A percentile compares a stretch with the other conserved stretches of the same genome.
These are phyloP conservation scores for Talaromyces verruculosus DNA, from an alignment of 2,329 filamentous ascomycete species.

Conservation along the genomic window DNA sequence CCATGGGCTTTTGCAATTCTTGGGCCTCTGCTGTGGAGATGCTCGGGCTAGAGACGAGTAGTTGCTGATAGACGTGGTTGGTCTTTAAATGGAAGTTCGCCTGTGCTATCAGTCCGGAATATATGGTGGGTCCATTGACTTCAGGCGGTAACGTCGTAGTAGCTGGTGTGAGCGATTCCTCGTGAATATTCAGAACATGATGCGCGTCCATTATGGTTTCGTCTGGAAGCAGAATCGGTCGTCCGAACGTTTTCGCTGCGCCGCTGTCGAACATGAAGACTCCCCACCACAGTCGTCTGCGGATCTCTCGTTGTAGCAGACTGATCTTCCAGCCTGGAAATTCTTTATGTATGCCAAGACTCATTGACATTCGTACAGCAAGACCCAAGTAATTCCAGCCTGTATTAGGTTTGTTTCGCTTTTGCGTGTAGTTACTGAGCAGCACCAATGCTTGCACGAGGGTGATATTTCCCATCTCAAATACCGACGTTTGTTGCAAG, in stretches of 20 bases:
- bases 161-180: constrained; percentile 40
- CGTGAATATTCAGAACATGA: constrained; percentile 47
- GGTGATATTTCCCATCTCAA: constrained; percentile 52
- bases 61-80: constrained; percentile 47
- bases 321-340: constrained; percentile 50
- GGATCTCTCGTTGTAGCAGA: constrained; percentile 44
- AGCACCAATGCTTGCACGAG: constrained; percentile 51
- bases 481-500: constrained; percentile 46
- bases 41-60: constrained; percentile 46
- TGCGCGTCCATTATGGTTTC: constrained; percentile 47
- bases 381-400: constrained; percentile 53
- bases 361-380: constrained; percentile 52
- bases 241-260: constrained; percentile 53
- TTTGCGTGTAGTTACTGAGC: constrained; percentile 53
- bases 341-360: constrained; percentile 53
- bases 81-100: constrained; percentile 45
- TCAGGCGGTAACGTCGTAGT: constrained; percentile 41
- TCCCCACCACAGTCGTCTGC: constrained; percentile 45
- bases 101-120: constrained; percentile 46
- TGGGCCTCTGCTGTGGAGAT: constrained; percentile 45
- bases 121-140: constrained; percentile 42
- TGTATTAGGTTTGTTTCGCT: constrained; percentile 53
- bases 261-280: constrained; percentile 51
- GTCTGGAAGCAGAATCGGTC: constrained; percentile 49
- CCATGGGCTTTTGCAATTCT: constrained; percentile 43